phyloP scores from a whole-genome alignment of 169 alveolate genomes.

The Eimeria necatrix region DNA sequence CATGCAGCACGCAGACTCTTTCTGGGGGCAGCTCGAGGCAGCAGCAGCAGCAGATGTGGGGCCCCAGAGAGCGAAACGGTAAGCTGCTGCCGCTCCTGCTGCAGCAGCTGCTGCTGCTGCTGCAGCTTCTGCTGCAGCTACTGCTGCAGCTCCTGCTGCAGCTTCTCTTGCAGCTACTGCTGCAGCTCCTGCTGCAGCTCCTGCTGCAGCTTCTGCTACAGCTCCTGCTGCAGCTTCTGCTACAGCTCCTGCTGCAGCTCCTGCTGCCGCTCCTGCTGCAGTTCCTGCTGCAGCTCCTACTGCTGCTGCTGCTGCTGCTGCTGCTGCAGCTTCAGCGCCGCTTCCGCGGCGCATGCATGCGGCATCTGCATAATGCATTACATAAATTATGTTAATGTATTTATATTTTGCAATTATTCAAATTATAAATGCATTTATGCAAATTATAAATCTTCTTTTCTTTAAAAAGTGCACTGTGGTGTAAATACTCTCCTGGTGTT shows the following conservation, averaged over 20 bases:
- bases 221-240: not conserved
- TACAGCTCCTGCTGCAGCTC: not conserved
- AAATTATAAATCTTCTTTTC: too few species aligned
- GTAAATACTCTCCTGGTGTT: too few species aligned
- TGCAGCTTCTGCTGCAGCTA: not conserved
- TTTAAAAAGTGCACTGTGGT: too few species aligned
- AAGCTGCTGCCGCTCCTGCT: not conserved
- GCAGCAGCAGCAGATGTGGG: constrained; percentile 64
- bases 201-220: not conserved
- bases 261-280: not conserved
- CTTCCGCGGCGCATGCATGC: not conserved
- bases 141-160: not conserved
- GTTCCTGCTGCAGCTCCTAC: not conserved
- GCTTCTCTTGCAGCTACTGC: not conserved
- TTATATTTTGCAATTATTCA: too few species aligned
- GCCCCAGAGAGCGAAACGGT: constrained; percentile 54
- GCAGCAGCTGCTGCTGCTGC: constrained; percentile 41
- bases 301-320: not conserved
- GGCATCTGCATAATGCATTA: not conserved
- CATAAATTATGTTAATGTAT: too few species aligned
- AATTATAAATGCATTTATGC: too few species aligned
- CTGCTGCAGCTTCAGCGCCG: not conserved
- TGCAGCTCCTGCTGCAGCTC: not conserved
- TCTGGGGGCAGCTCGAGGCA: constrained; percentile 54
- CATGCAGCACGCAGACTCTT: constrained; percentile 38